These are phyloP conservation scores for Cladosporium sp. DNA, from an alignment of 2,329 filamentous ascomycete genomes.

Conservation along the genomic window DNA sequence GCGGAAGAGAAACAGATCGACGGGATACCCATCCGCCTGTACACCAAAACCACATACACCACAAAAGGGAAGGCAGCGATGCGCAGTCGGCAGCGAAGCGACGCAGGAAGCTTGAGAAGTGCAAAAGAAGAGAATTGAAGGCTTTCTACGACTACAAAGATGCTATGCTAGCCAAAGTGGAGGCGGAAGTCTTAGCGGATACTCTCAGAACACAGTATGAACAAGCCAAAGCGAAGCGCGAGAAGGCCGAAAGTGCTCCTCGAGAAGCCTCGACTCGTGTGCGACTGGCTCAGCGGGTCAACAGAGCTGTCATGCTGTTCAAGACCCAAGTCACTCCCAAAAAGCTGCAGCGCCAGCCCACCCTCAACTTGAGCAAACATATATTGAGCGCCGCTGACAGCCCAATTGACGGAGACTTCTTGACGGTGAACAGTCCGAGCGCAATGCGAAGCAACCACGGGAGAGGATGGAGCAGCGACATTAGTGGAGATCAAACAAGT, in stretches of 20 bases:
- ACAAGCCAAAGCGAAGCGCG: conserved; percentile 28
- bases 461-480: conserved; percentile 31
- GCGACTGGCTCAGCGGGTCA: conserved; percentile 26
- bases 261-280: conserved; percentile 27
- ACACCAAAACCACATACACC: background rate
- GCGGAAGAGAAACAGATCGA: conserved; percentile 9
- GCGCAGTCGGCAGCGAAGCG: conserved; percentile 15
- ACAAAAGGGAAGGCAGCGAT: conserved; percentile 10
- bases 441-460: conserved; percentile 16
- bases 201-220: conserved; percentile 25
- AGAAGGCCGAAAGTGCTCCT: conserved; percentile 30
- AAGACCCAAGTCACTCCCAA: background rate
- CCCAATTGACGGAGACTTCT: conserved; percentile 4
- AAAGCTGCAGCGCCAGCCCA: conserved; percentile 1
- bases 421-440: conserved; percentile 11
- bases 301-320: conserved; percentile 24
- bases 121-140: conserved; percentile 26
- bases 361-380: conserved; percentile 1
- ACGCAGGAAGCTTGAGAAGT: conserved; percentile 28
- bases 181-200: conserved; percentile 28
- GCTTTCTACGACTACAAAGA: conserved; percentile 29
- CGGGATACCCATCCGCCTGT: background rate
- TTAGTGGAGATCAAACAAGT: conserved; percentile 31
- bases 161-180: conserved; percentile 30
- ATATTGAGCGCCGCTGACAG: background rate